Base-by-base conservation (phyloP, 2,329 filamentous ascomycete genomes). In the Aspergillus pseudoterreus region DNA sequence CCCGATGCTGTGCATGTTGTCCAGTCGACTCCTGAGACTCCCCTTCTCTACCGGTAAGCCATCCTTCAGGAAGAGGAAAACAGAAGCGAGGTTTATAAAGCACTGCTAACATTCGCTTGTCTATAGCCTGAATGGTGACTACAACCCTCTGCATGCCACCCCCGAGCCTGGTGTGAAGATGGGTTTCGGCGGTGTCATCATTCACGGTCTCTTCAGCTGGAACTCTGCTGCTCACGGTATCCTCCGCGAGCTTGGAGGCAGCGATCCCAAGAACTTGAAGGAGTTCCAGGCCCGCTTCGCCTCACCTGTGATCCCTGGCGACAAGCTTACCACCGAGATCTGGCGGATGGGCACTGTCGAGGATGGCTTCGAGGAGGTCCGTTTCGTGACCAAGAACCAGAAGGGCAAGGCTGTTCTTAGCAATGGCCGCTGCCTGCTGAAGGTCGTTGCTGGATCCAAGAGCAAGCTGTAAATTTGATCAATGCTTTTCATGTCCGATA, bases 231-330 rank as follows among this genome's bases (percentile, higher is more conserved):
- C 82, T 14, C 89, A 92, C 65, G 84, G 81, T 24, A 76, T 96
- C 53, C 76, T 96, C 50, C 81, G 87, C 70, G 75, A 81, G 36
- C 77, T 95, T 17, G 90, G 90, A 43, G 86, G 80, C 43, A 87
- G 86, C 69, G 82, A 95, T 65, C 88, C 91, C 1, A 81, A 81
- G 58, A 95, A 92, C 64, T 78, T 96, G 61, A 88, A 84, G 73
- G 89, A 94, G 72, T 96, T 92, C 76, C 89, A 92, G 75, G 90
- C 90, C 15, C 80, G 91, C 41, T 96, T 96, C 68, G 90, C 90
- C 11, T 87, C 84, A 57, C 91, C 91, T 1, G 91, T 96, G 8
- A 85, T 83, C 67, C 90, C 90, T 0, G 90, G 88, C 19, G 88
- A 94, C 68, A 91, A 87, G 75, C 79, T 96, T 27, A 81, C 89